Conservation (phyloP, 768 basidiomycete species). For the Coprinellus micaceus region DNA sequence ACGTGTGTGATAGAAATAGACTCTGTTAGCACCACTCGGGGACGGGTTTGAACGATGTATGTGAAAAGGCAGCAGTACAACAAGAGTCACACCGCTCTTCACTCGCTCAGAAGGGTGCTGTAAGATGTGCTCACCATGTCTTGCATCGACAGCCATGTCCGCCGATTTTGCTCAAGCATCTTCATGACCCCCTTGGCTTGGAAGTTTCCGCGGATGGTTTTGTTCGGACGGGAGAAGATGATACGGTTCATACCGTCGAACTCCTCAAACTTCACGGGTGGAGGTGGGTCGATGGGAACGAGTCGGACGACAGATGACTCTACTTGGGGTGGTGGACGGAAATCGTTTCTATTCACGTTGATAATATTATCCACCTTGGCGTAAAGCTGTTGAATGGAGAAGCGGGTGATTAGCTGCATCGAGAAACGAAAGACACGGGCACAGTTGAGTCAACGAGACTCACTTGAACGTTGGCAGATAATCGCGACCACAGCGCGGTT, state of each 20-base stretch:
- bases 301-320: conserved; percentile 91
- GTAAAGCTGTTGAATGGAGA: conserved; percentile 51
- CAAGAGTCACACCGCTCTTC: not conserved
- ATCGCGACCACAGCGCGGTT: conserved; percentile 84
- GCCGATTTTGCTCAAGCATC: conserved; percentile 91
- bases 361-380: conserved; percentile 95
- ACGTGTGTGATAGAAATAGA: not conserved
- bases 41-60: not conserved
- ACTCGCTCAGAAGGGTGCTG: too few species aligned
- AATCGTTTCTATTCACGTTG: conserved; percentile 96
- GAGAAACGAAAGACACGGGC: not conserved
- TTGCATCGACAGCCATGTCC: conserved; percentile 86
- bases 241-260: conserved; percentile 95
- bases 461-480: conserved; percentile 91
- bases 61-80: not conserved
- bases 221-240: conserved; percentile 86
- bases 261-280: conserved; percentile 93
- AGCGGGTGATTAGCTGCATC: not conserved
- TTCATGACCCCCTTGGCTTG: conserved; percentile 92
- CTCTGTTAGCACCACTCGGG: not conserved
- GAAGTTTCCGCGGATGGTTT: conserved; percentile 86
- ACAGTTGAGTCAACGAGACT: conserved; percentile 6
- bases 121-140: conserved; percentile 42
- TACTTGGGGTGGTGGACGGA: conserved; percentile 92
- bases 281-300: conserved; percentile 90